A percentile compares a stretch with the other conserved stretches of the same genome.
Conservation (phyloP, 768 basidiomycete genomes). For the Sporobolomyces phaffii region DNA sequence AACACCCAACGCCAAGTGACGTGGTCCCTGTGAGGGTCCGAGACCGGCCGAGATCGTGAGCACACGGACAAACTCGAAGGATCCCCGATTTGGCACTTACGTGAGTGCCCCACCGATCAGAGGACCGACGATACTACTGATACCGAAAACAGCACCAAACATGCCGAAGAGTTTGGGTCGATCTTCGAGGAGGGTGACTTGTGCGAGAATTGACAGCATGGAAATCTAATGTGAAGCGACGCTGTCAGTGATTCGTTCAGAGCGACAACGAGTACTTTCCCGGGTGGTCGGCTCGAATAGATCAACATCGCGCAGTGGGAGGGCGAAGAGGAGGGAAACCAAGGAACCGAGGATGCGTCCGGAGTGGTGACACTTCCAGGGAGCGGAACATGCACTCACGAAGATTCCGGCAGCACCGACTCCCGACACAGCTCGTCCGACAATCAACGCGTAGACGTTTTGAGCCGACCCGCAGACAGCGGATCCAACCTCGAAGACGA, state of each 20-base stretch:
- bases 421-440: slow-evolving; percentile 53
- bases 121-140: slow-evolving; percentile 35
- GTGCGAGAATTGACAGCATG: slow-evolving; percentile 41
- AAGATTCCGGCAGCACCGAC: slow-evolving; percentile 52
- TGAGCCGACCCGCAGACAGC: slow-evolving; percentile 50
- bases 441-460: slow-evolving; percentile 45
- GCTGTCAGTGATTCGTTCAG: slow-evolving; percentile 2
- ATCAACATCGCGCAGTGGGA: background rate
- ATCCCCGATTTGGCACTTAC: no score
- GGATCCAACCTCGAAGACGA: slow-evolving; percentile 52
- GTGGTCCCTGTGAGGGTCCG: slow-evolving; percentile 43
- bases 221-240: slow-evolving; percentile 32
- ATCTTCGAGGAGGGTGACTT: slow-evolving; percentile 40
- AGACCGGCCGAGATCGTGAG: no score
- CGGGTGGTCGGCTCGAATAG: no score
- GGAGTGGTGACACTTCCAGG: no score
- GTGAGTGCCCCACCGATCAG: slow-evolving; percentile 1
- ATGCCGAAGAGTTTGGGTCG: slow-evolving; percentile 48
- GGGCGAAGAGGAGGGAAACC: background rate
- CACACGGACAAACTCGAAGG: no score
- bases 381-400: no score
- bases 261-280: no score
- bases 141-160: slow-evolving; percentile 49
- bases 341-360: no score
- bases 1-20: slow-evolving; percentile 49